Evolutionary conservation across 768 basidiomycete genomes (phyloP), one percentile per base, ranked within the genome.

Genomic region (Lactarius deliciosus): DNA sequence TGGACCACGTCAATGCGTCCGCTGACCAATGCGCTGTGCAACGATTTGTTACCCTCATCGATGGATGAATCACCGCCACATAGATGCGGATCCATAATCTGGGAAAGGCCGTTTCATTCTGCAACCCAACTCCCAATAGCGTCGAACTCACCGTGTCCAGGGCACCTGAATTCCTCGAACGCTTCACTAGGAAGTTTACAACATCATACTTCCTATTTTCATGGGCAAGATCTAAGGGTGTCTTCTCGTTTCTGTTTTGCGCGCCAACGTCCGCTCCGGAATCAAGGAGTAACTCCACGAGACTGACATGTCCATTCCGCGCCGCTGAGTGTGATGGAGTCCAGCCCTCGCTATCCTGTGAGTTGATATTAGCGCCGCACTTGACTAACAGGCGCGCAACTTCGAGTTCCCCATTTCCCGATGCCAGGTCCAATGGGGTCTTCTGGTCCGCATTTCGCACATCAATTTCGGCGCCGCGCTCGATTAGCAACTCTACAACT

Each of bases 91-190:
- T 20, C 41, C 41, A n/a, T 3, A 8, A 10, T 10, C 28, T 28
- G 28, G 28, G 28, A 3, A 28, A 28, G 28, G 28, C 28, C 3
- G 28, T 28, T 28, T 28, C 28, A 28, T 28, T 28, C 28, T 28
- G 28, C 28, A 28, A 28, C 28, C 28, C 28, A 28, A 28, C 28
- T 28, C 3, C 28, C 28, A 28, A 28, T 28, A 28, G 32, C 3
- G 43, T 18, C 43, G 20, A 45, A 6, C 9, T 10, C 8, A 0
- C 8, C 0, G 10, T 2, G 20, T 45, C 5, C 10, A 3, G 9
- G 43, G 9, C 20, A 13, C 5, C 0, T 13, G 6, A 0, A 22
- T 22, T 6, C 11, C 47, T 11, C 0, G 1, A n/a, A 5, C 1
- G 10, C 3, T 0, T 11, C 4, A 11, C 47, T 13, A 50, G n/a